These are phyloP conservation scores for Heterobasidion occidentale DNA, from an alignment of 1,284 basidiomycete species.

Conservation along the genomic window DNA sequence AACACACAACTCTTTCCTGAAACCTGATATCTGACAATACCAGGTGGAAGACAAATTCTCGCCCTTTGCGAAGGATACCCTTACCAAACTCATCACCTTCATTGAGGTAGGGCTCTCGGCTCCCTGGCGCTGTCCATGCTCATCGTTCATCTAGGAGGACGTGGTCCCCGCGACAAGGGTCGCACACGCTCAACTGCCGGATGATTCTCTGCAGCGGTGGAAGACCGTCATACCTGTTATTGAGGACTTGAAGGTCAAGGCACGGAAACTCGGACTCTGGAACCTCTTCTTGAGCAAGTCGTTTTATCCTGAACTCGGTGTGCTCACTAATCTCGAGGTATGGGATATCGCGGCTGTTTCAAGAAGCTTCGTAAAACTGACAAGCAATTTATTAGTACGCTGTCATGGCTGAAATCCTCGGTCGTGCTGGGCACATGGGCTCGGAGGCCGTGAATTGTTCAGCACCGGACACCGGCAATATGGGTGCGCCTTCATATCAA, in stretches of 20 bases:
- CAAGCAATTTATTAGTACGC: slow-evolving; percentile 58
- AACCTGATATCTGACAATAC: too few species aligned
- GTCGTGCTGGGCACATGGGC: slow-evolving; percentile 75
- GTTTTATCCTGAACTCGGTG: slow-evolving; percentile 85
- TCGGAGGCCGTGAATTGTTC: slow-evolving; percentile 88
- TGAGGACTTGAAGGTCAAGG: slow-evolving; percentile 83
- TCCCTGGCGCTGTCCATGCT: background rate
- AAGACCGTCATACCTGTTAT: slow-evolving; percentile 76
- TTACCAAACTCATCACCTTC: slow-evolving; percentile 81
- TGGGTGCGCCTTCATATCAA: slow-evolving; percentile 48
- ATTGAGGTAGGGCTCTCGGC: slow-evolving; percentile 55
- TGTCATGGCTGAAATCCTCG: slow-evolving; percentile 93
- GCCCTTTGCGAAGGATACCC: slow-evolving; percentile 77
- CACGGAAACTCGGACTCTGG: slow-evolving; percentile 87
- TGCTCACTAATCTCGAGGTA: slow-evolving; percentile 89
- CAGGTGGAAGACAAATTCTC: slow-evolving; percentile 92
- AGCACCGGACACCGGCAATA: slow-evolving; percentile 94
- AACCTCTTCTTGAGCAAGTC: slow-evolving; percentile 94
- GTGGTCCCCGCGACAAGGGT: slow-evolving; percentile 75
- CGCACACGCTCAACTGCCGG: slow-evolving; percentile 79
- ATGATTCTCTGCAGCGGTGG: slow-evolving; percentile 76
- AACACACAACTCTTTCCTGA: background rate
- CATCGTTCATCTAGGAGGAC: slow-evolving; percentile 56
- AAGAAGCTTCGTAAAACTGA: background rate
- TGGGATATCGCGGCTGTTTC: slow-evolving; percentile 9